Evolutionary conservation across 1,284 basidiomycete genomes (phyloP).

Genomic region (Trichosporon coremiiforme): DNA sequence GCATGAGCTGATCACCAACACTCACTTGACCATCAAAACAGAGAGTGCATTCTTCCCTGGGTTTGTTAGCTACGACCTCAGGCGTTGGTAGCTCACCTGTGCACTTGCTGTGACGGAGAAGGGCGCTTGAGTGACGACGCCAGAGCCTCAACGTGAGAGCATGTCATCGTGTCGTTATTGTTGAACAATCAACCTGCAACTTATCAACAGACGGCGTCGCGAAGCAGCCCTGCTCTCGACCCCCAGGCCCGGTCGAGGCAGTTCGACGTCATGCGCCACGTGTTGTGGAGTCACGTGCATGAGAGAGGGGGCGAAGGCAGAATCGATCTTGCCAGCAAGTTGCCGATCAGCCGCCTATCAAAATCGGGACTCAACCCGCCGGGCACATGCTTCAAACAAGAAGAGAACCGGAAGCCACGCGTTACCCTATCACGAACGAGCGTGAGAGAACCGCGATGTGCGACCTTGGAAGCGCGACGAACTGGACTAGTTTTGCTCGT

Average conservation of each 20-base stretch:
- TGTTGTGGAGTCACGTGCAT: neutral
- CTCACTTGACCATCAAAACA: conserved; percentile 91
- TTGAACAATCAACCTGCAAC: neutral
- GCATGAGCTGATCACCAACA: conserved; percentile 4
- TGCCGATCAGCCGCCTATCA: conserved; percentile 6
- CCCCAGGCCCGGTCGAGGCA: neutral
- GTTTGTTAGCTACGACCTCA: conserved; percentile 18
- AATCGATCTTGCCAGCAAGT: neutral
- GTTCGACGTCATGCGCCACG: conserved; percentile 9
- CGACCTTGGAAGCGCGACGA: no score
- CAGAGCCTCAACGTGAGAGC: conserved; percentile 43
- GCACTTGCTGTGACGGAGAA: conserved; percentile 49
- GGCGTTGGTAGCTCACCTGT: conserved; percentile 43
- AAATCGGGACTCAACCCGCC: neutral
- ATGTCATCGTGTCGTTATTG: conserved; percentile 29
- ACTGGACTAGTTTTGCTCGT: no score
- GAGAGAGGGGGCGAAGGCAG: neutral
- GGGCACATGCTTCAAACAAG: neutral
- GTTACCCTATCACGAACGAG: no score
- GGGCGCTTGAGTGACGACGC: conserved; percentile 42
- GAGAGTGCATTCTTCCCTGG: conserved; percentile 65
- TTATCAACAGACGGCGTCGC: neutral
- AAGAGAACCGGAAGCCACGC: no score
- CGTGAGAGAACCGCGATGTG: no score
- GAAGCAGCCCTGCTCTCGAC: no score